Evolutionary conservation across 129 eudicot genomes (phyloP).

Genomic region (Flaveria robusta): DNA sequence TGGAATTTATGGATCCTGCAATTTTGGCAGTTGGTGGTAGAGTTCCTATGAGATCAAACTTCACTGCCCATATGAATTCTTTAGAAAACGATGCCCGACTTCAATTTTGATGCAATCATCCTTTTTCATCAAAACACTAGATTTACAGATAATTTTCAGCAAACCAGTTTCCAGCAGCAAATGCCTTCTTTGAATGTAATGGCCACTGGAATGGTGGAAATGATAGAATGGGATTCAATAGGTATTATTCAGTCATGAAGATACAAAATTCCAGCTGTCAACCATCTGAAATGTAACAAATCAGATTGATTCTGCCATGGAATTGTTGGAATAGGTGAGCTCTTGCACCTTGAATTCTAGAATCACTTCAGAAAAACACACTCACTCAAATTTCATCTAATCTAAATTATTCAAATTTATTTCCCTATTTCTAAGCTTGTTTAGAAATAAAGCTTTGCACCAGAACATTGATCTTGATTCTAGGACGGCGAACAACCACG

Average conservation of each 20-base stretch:
- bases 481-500: slow-evolving; percentile 18
- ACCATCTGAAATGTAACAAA: slow-evolving; percentile 61
- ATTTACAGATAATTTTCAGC: slow-evolving; percentile 54
- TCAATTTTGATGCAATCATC: slow-evolving; percentile 71
- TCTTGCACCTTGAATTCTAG: no score
- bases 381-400: no score
- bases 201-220: slow-evolving; percentile 38
- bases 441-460: slow-evolving; percentile 29
- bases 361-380: no score
- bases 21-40: slow-evolving; percentile 95
- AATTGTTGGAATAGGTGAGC: no score
- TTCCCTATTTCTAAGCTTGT: slow-evolving; percentile 27
- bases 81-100: slow-evolving; percentile 70
- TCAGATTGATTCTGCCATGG: slow-evolving; percentile 50
- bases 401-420: no score
- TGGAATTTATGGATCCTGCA: slow-evolving; percentile 92
- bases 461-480: slow-evolving; percentile 16
- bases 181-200: slow-evolving; percentile 23
- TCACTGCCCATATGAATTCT: slow-evolving; percentile 48
- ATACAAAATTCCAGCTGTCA: slow-evolving; percentile 66
- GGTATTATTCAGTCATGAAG: slow-evolving; percentile 67
- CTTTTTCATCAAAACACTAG: slow-evolving; percentile 64
- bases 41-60: slow-evolving; percentile 55
- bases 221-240: slow-evolving; percentile 66
- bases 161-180: slow-evolving; percentile 39